Evolutionary conservation across 2,329 filamentous ascomycete species (phyloP).

Genomic region (Aureobasidium lini): DNA sequence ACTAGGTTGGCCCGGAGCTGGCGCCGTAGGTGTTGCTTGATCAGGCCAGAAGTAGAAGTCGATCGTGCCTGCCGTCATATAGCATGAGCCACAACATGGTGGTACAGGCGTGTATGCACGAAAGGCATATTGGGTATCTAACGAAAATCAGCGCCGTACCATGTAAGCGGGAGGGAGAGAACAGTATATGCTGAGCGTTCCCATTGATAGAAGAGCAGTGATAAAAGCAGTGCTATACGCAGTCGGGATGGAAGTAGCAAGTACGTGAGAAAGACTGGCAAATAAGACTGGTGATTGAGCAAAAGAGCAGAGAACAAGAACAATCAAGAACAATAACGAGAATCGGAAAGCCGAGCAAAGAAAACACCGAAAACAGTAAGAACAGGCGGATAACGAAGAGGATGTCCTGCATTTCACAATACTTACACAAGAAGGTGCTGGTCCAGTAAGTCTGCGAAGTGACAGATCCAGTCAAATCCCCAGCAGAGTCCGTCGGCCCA

Average conservation of each 20-base stretch:
- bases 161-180: no score
- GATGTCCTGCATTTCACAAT: background rate
- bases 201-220: no score
- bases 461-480: conserved; percentile 13
- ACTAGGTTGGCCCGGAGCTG: conserved; percentile 2
- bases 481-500: conserved; percentile 15
- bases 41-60: conserved; percentile 15
- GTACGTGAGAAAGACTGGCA: no score
- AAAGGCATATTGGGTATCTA: conserved; percentile 15
- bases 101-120: conserved; percentile 15
- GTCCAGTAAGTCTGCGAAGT: conserved; percentile 15
- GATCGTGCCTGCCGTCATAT: conserved; percentile 15
- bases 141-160: background rate
- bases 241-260: no score
- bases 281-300: background rate
- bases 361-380: no score
- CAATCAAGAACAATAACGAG: background rate
- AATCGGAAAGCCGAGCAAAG: background rate
- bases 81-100: conserved; percentile 14
- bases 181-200: no score
- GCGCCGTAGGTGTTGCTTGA: conserved; percentile 12
- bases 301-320: background rate
- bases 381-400: background rate
- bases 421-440: conserved; percentile 15
- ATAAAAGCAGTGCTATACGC: no score